A percentile compares a stretch with the other conserved stretches of the same genome.
These are phyloP conservation scores for Xylariales sp. DNA, from an alignment of 2,329 filamentous ascomycete species.

Conservation along the genomic window DNA sequence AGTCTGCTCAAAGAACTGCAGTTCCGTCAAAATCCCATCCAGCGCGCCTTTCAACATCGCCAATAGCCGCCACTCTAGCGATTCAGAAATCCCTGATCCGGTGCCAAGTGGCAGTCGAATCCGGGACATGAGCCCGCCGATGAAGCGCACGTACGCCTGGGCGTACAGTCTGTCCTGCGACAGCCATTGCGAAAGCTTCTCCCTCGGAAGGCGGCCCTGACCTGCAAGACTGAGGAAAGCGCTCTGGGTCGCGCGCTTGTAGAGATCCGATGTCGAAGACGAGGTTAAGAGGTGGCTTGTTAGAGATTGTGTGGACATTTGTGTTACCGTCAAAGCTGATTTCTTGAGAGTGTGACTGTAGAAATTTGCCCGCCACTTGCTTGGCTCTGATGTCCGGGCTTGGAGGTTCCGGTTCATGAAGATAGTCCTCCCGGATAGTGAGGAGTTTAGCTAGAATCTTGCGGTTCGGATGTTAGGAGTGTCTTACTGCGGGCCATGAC, in stretches of 20 bases:
- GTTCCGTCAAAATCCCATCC: constrained; percentile 20
- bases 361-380: too few species aligned
- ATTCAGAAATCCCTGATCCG: constrained; percentile 8
- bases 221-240: constrained; percentile 24
- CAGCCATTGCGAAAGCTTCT: constrained; percentile 23
- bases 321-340: too few species aligned
- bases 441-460: too few species aligned
- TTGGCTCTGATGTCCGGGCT: too few species aligned
- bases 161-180: constrained; percentile 28
- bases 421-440: too few species aligned
- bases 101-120: constrained; percentile 19
- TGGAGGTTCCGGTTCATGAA: too few species aligned
- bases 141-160: constrained; percentile 26
- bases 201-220: constrained; percentile 19
- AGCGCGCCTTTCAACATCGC: constrained; percentile 22
- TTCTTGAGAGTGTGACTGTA: too few species aligned
- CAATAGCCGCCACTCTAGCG: constrained; percentile 23
- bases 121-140: constrained; percentile 24
- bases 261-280: constrained; percentile 3
- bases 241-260: constrained; percentile 22
- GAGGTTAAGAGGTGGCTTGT: background rate
- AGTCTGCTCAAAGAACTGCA: constrained; percentile 25
- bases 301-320: background rate
- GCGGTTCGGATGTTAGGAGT: too few species aligned
- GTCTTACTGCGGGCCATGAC: too few species aligned